Evolutionary conservation across 2,329 filamentous ascomycete genomes (phyloP).

Genomic region (Penicillium italicum): DNA sequence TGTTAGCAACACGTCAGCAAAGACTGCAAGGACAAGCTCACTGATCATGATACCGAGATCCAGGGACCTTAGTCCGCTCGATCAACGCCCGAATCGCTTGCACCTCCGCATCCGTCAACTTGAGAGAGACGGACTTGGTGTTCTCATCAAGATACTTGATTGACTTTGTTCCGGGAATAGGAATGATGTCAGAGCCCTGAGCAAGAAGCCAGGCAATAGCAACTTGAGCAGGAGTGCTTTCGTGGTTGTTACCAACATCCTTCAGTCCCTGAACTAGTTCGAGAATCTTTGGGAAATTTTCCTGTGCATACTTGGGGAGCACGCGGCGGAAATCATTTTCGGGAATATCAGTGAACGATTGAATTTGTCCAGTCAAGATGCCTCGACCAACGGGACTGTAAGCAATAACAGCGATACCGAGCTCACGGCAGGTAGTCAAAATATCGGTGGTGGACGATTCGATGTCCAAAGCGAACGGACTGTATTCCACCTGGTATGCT

Average conservation of each 20-base stretch:
- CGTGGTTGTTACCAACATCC: conserved; percentile 52
- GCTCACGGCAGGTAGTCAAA: conserved; percentile 45
- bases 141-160: conserved; percentile 17
- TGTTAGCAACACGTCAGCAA: neutral
- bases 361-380: conserved; percentile 37
- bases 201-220: conserved; percentile 61
- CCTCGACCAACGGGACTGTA: conserved; percentile 43
- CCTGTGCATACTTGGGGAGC: conserved; percentile 49
- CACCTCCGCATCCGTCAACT: conserved; percentile 13
- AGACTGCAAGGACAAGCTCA: neutral
- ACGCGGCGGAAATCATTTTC: conserved; percentile 46
- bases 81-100: conserved; percentile 11
- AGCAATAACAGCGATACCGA: conserved; percentile 44
- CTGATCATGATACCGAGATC: neutral
- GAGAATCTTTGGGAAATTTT: conserved; percentile 54
- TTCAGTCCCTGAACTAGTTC: conserved; percentile 49
- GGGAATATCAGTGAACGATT: conserved; percentile 46
- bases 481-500: conserved; percentile 50
- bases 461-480: conserved; percentile 44
- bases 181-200: conserved; percentile 45
- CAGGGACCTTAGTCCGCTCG: neutral
- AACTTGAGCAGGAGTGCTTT: conserved; percentile 54
- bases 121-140: neutral
- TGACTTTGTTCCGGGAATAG: conserved; percentile 27
- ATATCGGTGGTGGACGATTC: conserved; percentile 40